Conservation (phyloP, 2,329 filamentous ascomycete species). For the Monosporascus ibericus region DNA sequence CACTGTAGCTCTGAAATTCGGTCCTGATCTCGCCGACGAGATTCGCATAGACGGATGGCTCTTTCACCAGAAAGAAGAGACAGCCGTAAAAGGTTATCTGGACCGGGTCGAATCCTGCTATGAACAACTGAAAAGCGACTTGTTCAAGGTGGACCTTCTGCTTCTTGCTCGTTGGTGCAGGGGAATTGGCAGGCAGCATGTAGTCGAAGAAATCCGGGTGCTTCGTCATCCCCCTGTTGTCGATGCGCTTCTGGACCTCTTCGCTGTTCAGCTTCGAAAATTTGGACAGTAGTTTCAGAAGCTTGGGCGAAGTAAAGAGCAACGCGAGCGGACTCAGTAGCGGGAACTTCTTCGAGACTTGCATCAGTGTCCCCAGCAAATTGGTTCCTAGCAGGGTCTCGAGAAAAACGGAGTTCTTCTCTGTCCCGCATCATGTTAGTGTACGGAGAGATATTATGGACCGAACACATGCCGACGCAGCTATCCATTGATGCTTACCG, state of each 20-base stretch:
- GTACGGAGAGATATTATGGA: neutral
- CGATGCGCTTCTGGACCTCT: conserved; percentile 11
- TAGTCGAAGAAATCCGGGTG: conserved; percentile 17
- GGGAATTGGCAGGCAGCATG: conserved; percentile 5
- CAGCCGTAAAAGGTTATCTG: conserved; percentile 1
- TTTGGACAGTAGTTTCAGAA: conserved; percentile 1
- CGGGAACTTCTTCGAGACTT: conserved; percentile 11
- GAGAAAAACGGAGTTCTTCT: conserved; percentile 4
- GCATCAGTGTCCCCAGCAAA: conserved; percentile 7
- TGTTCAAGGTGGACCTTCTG: conserved; percentile 10
- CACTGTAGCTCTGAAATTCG: conserved; percentile 7
- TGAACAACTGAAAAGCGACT: conserved; percentile 11
- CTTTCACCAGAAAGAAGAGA: conserved; percentile 10
- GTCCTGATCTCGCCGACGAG: conserved; percentile 7
- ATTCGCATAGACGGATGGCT: neutral
- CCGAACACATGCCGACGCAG: neutral
- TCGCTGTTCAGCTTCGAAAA: conserved; percentile 10
- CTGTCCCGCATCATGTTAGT: neutral
- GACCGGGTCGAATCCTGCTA: conserved; percentile 13
- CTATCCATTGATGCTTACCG: neutral
- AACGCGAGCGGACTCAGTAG: conserved; percentile 1
- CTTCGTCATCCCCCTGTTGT: conserved; percentile 8
- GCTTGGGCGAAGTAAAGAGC: conserved; percentile 3
- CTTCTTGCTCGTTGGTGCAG: conserved; percentile 5
- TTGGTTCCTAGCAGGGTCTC: conserved; percentile 5